Conservation (phyloP, 2,329 filamentous ascomycete genomes). For the Pseudopithomyces maydicus region DNA sequence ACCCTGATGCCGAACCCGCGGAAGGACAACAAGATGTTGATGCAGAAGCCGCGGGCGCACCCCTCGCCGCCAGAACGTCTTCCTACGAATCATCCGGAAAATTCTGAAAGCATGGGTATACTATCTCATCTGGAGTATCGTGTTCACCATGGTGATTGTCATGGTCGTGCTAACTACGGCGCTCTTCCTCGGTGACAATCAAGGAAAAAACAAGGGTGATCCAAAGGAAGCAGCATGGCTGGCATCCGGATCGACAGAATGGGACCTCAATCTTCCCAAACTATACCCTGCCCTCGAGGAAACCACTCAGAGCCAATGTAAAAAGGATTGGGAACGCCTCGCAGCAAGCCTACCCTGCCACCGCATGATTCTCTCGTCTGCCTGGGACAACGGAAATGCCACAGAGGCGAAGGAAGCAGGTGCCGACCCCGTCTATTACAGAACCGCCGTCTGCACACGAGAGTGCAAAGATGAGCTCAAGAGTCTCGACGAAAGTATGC, state of each 20-base stretch:
- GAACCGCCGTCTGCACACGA: constrained; percentile 3
- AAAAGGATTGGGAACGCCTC: constrained; percentile 7
- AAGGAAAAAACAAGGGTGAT: not conserved
- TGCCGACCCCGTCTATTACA: constrained; percentile 11
- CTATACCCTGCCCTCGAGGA: constrained; percentile 15
- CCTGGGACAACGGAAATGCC: constrained; percentile 14
- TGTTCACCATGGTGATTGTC: constrained; percentile 7
- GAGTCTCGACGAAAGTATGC: not conserved
- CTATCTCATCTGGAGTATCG: not conserved
- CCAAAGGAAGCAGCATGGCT: constrained; percentile 11
- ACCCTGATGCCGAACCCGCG: constrained; percentile 8
- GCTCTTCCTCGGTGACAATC: not conserved
- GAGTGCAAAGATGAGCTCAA: constrained; percentile 6
- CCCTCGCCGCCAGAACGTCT: not conserved
- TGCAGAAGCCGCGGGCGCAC: not conserved
- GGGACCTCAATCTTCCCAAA: constrained; percentile 12
- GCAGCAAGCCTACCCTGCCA: constrained; percentile 8
- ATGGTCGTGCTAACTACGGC: not conserved
- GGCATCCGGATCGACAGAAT: constrained; percentile 10
- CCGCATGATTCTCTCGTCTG: constrained; percentile 12
- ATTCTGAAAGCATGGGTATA: constrained; percentile 5
- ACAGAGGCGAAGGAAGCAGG: constrained; percentile 1
- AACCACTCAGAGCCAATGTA: constrained; percentile 7
- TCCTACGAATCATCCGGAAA: constrained; percentile 1
- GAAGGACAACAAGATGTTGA: not conserved